Evolutionary conservation across 768 basidiomycete genomes (phyloP).

Genomic region (Lentinula sp.): DNA sequence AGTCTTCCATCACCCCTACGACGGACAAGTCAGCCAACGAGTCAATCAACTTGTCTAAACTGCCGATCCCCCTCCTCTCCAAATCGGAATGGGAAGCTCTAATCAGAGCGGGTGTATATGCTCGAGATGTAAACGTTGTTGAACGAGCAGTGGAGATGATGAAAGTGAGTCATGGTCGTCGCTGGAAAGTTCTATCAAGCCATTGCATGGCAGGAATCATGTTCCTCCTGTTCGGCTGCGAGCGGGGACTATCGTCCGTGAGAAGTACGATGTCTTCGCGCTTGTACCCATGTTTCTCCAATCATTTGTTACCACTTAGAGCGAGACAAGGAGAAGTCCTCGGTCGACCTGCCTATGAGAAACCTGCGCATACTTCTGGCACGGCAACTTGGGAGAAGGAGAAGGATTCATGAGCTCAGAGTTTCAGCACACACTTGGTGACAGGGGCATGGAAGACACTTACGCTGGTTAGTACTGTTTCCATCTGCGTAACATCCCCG

Average conservation of each 20-base stretch:
- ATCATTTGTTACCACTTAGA: conserved; percentile 11
- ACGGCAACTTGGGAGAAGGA: not conserved
- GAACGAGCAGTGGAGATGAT: conserved; percentile 49
- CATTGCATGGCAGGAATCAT: conserved; percentile 45
- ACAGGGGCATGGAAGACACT: too few species aligned
- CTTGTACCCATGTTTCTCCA: conserved; percentile 44
- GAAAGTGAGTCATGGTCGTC: conserved; percentile 27
- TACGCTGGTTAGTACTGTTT: too few species aligned
- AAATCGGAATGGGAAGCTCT: conserved; percentile 49
- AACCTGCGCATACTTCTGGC: conserved; percentile 65
- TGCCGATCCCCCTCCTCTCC: conserved; percentile 44
- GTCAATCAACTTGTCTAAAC: not conserved
- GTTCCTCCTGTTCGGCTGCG: conserved; percentile 39
- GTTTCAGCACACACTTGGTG: too few species aligned
- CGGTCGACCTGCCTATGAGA: conserved; percentile 43
- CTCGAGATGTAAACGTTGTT: conserved; percentile 41
- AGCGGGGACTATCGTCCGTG: conserved; percentile 48
- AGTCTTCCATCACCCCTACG: not conserved
- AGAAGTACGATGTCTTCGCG: conserved; percentile 62
- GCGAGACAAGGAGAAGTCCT: not conserved
- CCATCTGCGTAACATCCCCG: too few species aligned
- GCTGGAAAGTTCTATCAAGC: conserved; percentile 30
- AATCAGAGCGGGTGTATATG: conserved; percentile 33
- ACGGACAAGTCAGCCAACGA: conserved; percentile 1
- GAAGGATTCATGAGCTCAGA: too few species aligned